Base-by-base conservation (phyloP, 371 early-diverging fungal genomes). In the Mucor plumbeus region DNA sequence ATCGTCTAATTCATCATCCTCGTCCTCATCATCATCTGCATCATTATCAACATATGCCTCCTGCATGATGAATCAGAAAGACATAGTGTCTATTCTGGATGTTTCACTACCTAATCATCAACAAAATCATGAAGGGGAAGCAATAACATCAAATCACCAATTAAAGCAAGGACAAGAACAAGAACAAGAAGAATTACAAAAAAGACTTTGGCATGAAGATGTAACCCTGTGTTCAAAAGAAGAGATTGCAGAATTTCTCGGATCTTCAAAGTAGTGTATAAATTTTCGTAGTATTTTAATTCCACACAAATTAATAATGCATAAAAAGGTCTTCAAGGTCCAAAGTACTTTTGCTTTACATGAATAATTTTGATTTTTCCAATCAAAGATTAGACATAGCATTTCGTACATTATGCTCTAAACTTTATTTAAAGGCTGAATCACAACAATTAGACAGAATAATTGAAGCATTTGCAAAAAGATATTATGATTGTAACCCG, bases 381-480 rank as follows among this genome's bases (percentile, higher is more conserved):
- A 79, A 79, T 11, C 67, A 80, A 62, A 82, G 85, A 31, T 72
- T 96, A 13, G 96, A 96, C 59, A 80, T 82, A 50, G 91, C 92
- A 19, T 91, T 96, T 63, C 84, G 96, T 31, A 74, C 62, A 21
- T 71, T 95, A 50, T 92, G 92, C 63, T 71, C 78, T 39, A 88
- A 90, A 34, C 77, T 94, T 0, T 83, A 85, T 36, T 74, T 96
- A 62, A 90, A 88, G 55, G 96, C 92, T n/a, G 97, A 96, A 78
- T 86, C 95, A 1, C 96, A 96, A 72, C 87, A 90, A 62, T 85
- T 95, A 26, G 96, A 95, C 73, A 87, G 97, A 7, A 88, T 97
- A 26, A 70, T 97, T 56, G 86, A 87, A 54, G 89, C 83, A 34
- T 91, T 96, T 76, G 84, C 95, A 17, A 79, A 83, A 61, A 80